Evolutionary conservation across 169 alveolate species (phyloP).

Genomic region (Amoebophrya sp.): DNA sequence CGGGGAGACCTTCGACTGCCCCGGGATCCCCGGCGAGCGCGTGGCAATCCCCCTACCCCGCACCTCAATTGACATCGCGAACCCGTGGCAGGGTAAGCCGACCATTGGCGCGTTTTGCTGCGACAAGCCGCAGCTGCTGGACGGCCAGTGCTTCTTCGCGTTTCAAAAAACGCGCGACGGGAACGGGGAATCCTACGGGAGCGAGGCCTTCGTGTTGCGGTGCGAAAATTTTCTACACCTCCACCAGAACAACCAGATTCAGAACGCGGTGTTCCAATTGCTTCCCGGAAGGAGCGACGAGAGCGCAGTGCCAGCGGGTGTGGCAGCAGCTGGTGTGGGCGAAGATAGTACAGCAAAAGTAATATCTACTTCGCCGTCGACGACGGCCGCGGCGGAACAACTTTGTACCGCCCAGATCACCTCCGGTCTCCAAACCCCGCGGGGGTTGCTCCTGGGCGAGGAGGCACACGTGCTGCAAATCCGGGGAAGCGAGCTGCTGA

Average conservation of each 20-base stretch:
- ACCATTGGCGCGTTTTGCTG: slow-evolving; percentile 20
- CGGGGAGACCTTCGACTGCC: background rate
- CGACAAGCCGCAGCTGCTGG: background rate
- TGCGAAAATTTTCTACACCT: background rate
- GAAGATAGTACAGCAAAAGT: too few relatives aligned
- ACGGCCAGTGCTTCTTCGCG: background rate
- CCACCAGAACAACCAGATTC: background rate
- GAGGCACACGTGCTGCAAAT: background rate
- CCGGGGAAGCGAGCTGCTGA: background rate
- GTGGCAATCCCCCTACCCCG: background rate
- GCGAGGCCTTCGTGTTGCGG: background rate
- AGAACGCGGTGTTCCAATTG: background rate
- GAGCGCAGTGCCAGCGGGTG: too few relatives aligned
- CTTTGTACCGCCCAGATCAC: too few relatives aligned
- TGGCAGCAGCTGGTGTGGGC: too few relatives aligned
- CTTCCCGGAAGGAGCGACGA: too few relatives aligned
- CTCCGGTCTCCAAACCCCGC: background rate
- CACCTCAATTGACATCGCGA: background rate
- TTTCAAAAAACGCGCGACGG: background rate
- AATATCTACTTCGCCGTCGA: too few relatives aligned
- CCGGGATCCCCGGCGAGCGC: background rate
- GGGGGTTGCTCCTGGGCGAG: background rate
- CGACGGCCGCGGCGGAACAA: too few relatives aligned
- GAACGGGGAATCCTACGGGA: background rate
- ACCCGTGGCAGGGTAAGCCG: background rate